These are phyloP conservation scores for Actinidia arguta DNA, from an alignment of 179 eudicot species.

Conservation along the genomic window DNA sequence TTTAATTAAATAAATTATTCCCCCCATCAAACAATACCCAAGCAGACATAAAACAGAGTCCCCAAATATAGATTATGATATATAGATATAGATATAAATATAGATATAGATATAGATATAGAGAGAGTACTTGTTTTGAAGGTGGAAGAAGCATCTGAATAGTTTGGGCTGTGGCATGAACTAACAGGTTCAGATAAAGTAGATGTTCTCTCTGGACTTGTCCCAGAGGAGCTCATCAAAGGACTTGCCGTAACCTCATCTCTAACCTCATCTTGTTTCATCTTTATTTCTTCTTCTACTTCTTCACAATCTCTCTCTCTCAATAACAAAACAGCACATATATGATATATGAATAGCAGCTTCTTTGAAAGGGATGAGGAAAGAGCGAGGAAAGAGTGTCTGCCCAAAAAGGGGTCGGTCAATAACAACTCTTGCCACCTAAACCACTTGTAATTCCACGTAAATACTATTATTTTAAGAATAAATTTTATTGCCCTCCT, in stretches of 20 bases:
- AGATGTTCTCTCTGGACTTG: slow-evolving; percentile 26
- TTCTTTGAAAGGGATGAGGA: not conserved
- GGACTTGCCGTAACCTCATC: slow-evolving; percentile 19
- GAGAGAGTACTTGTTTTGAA: slow-evolving; percentile 27
- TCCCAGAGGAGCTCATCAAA: slow-evolving; percentile 9
- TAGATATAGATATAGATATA: not conserved
- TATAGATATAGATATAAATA: not conserved
- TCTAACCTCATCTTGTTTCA: not conserved
- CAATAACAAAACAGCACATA: not conserved
- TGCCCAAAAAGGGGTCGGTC: not conserved
- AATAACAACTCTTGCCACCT: not conserved
- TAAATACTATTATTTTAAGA: no score
- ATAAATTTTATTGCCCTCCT: no score
- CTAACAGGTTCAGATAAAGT: slow-evolving; percentile 26
- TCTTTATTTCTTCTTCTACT: not conserved
- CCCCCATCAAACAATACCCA: no score
- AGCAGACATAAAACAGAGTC: no score
- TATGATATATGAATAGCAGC: no score
- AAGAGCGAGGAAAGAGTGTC: not conserved
- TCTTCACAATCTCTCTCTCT: not conserved
- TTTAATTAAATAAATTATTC: not conserved
- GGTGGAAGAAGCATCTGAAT: slow-evolving; percentile 16
- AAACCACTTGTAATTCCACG: not conserved
- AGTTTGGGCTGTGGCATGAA: slow-evolving; percentile 29
- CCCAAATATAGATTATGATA: no score